phyloP scores from a whole-genome alignment of 345 rosid genomes.

The Rhodamnia rubescens region DNA sequence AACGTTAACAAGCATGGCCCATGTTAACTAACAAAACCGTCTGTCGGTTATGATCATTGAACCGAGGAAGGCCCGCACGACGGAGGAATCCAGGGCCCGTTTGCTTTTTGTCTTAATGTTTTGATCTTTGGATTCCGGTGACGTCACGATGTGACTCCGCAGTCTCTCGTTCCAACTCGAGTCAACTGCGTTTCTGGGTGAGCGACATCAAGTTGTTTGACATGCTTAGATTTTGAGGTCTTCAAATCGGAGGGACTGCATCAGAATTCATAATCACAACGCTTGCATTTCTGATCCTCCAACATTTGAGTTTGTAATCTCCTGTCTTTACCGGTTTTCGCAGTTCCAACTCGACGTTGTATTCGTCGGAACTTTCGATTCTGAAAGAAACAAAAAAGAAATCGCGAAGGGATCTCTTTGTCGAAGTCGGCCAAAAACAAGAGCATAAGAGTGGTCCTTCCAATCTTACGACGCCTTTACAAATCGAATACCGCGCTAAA shows the following conservation, averaged over 20 bases:
- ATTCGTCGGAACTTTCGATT: rapidly evolving
- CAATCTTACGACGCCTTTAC: not conserved
- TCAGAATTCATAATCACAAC: too few species aligned
- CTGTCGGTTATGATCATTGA: not conserved
- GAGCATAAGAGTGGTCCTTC: not conserved
- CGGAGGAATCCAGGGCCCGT: not conserved
- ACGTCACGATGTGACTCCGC: not conserved
- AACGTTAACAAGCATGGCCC: not conserved
- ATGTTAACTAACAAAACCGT: not conserved
- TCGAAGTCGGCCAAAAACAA: not conserved
- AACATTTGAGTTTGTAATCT: not conserved
- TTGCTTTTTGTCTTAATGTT: not conserved
- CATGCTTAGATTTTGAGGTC: not conserved
- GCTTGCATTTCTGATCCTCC: too few species aligned
- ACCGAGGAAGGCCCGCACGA: not conserved
- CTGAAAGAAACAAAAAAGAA: too few species aligned
- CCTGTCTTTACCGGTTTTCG: rapidly evolving
- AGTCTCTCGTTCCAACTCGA: not conserved
- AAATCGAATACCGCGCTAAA: not conserved
- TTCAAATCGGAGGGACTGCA: not conserved
- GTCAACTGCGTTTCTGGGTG: not conserved
- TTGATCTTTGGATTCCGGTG: not conserved
- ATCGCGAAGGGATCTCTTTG: too few species aligned
- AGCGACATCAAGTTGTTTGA: not conserved
- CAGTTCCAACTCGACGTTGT: rapidly evolving